Conservation (phyloP, 768 basidiomycete genomes). For the Kwoniella bestiolae region DNA sequence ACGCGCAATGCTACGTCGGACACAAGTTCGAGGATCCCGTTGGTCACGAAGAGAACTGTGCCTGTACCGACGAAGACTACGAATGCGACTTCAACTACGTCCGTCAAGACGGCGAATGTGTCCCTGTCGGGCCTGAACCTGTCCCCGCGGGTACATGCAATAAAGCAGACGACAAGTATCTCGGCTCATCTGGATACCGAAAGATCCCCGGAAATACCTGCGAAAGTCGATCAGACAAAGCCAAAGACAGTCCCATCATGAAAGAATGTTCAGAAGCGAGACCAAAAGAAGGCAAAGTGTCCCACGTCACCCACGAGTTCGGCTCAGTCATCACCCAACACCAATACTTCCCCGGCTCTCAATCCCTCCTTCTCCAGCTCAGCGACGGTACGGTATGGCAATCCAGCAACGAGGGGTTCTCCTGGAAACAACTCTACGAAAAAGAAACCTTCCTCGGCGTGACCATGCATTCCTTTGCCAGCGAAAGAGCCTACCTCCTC, state of each 20-base stretch:
- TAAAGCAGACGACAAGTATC: constrained; percentile 67
- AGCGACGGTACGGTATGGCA: constrained; percentile 83
- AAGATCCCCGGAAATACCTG: constrained; percentile 93
- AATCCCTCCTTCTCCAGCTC: constrained; percentile 84
- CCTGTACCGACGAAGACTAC: constrained; percentile 83
- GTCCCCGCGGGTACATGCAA: constrained; percentile 71
- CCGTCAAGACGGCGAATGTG: constrained; percentile 72
- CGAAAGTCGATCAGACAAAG: constrained; percentile 63
- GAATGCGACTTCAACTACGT: constrained; percentile 67
- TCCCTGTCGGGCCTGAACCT: constrained; percentile 83
- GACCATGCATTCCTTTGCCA: constrained; percentile 78
- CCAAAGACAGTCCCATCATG: constrained; percentile 70
- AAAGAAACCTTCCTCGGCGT: constrained; percentile 75
- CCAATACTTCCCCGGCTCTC: constrained; percentile 76
- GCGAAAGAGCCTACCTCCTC: constrained; percentile 88
- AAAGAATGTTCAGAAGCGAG: constrained; percentile 83
- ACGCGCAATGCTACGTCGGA: constrained; percentile 86
- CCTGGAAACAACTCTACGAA: constrained; percentile 73
- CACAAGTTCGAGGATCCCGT: constrained; percentile 87
- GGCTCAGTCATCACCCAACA: constrained; percentile 66
- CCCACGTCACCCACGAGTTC: constrained; percentile 67
- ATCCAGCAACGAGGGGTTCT: constrained; percentile 91
- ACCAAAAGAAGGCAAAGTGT: constrained; percentile 75
- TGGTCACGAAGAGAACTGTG: constrained; percentile 78
- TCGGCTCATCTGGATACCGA: constrained; percentile 89